Base-by-base conservation (phyloP, 1,284 basidiomycete genomes). In the Papiliotrema nemorosa region DNA sequence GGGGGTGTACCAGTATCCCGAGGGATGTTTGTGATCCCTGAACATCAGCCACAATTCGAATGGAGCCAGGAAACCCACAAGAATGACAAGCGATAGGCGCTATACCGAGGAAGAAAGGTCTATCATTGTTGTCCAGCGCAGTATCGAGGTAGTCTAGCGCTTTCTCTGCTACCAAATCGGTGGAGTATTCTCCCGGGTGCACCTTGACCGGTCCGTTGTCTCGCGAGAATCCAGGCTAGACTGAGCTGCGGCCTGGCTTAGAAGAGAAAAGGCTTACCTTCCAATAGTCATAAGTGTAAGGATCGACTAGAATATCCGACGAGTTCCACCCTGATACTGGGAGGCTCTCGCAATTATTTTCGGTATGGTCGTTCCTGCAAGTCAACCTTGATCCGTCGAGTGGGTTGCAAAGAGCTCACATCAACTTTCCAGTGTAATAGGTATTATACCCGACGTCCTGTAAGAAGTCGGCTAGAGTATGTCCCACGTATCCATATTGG, bases 231-330 rank as follows among this genome's bases (percentile, higher is more conserved):
- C 22, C n/a, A 5, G n/a, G 6, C 39, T 41, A 5, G 20, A 16
- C 35, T 6, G 35, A 6, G 5, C 5, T 5, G n/a, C 5, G 35
- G 5, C 14, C n/a, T 5, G 6, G 5, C 35, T 6, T 36, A 36
- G n/a, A n/a, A n/a, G n/a, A n/a, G 6, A 55, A 56, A 44, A 59
- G 60, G 2, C 50, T 53, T 1, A 54, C 53, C 26, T 60, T 61
- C 61, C 59, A 63, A 53, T 68, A 70, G 55, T 64, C 57, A 46
- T 70, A 69, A 1, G 69, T 70, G 40, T 63, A 57, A 1, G 67
- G 68, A 52, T 70, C 69, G 34, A 72, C 55, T 1, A 72, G 54
- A 39, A 66, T 55, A 40, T 67, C 67, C 12, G 57, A 58, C 27
- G 52, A 57, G 27, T 52, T 59, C 41, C 40, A 52, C 2, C 60